A percentile compares a stretch with the other conserved stretches of the same genome.
Evolutionary conservation across 768 basidiomycete species (phyloP).

Genomic region (Baorangia bicolor): DNA sequence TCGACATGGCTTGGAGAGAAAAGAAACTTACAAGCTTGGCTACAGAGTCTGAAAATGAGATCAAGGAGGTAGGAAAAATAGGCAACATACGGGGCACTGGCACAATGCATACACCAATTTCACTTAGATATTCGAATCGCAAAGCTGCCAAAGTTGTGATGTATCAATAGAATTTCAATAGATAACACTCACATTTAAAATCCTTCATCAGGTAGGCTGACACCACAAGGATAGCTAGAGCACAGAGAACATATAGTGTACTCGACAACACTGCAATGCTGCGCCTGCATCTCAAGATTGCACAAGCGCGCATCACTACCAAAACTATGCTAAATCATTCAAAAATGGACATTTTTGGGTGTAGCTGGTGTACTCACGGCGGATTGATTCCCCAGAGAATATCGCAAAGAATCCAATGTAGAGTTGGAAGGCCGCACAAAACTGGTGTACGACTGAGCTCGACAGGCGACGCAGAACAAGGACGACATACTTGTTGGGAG

Average conservation of each 20-base stretch:
- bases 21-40: constrained; percentile 8
- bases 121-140: constrained; percentile 7
- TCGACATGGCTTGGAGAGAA: not conserved
- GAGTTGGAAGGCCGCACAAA: constrained; percentile 9
- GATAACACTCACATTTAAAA: not conserved
- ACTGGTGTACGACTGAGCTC: constrained; percentile 6
- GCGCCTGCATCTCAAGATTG: constrained; percentile 18
- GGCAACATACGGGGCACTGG: constrained; percentile 10
- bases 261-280: not conserved
- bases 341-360: not conserved
- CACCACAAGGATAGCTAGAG: not conserved
- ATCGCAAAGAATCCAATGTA: not conserved
- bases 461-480: not conserved
- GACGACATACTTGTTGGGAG: constrained; percentile 13
- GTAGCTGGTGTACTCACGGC: constrained; percentile 13
- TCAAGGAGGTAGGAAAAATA: not conserved
- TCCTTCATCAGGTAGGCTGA: not conserved
- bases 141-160: not conserved
- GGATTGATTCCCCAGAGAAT: constrained; percentile 21
- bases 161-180: not conserved
- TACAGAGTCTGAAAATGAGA: not conserved
- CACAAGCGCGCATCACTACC: constrained; percentile 25
- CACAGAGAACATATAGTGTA: constrained; percentile 13
- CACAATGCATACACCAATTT: constrained; percentile 12
- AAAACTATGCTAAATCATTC: constrained; percentile 13